Percentiles rank a stretch among this genome's conserved stretches.
phyloP scores from a whole-genome alignment of 768 basidiomycete species.

The Pleurotus tuber-regium region DNA sequence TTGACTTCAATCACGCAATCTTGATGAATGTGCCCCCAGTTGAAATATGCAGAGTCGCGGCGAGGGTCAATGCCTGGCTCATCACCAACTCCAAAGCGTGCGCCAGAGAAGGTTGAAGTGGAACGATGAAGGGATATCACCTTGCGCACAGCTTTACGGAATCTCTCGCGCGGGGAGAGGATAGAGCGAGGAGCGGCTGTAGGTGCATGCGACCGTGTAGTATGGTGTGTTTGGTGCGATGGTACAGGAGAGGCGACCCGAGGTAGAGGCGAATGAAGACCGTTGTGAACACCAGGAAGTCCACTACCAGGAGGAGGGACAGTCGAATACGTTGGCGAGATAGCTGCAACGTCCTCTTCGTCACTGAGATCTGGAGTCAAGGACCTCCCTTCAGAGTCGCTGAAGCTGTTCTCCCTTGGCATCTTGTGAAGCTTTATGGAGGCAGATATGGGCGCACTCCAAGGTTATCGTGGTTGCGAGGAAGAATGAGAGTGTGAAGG shows the following conservation, averaged over 20 bases:
- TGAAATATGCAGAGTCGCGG: slow-evolving; percentile 50
- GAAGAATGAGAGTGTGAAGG: not conserved
- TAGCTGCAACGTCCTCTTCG: slow-evolving; percentile 20
- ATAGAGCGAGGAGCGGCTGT: slow-evolving; percentile 14
- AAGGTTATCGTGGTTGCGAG: no score
- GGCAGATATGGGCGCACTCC: not conserved
- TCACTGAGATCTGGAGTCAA: slow-evolving; percentile 65
- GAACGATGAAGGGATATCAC: slow-evolving; percentile 63
- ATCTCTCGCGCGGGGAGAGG: slow-evolving; percentile 46
- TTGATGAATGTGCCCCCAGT: slow-evolving; percentile 56
- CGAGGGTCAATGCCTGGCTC: slow-evolving; percentile 74
- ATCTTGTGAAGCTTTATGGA: slow-evolving; percentile 25
- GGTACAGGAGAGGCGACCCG: slow-evolving; percentile 16
- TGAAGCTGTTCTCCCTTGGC: slow-evolving; percentile 68
- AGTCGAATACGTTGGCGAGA: not conserved
- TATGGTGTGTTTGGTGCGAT: slow-evolving; percentile 13
- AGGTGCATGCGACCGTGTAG: slow-evolving; percentile 14
- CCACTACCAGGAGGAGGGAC: not conserved
- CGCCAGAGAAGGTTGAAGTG: slow-evolving; percentile 33
- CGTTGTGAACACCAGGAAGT: not conserved
- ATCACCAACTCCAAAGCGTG: slow-evolving; percentile 47
- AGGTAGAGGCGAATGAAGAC: slow-evolving; percentile 2
- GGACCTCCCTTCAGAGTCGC: slow-evolving; percentile 63
- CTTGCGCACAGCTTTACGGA: slow-evolving; percentile 55
- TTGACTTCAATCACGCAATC: slow-evolving; percentile 65